phyloP scores from a whole-genome alignment of 345 rosid species.

The thale cress (Arabidopsis thaliana) region TAIR10.1 NC_003076.8:8046501-8047000 shows the following conservation, averaged over 20 bases:
- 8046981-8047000: conserved; percentile 92
- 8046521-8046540: conserved; percentile 40
- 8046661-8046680: conserved; percentile 67
- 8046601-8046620: conserved; percentile 96
- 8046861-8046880: conserved; percentile 83
- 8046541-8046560: conserved; percentile 77
- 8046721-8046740: not conserved
- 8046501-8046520: not conserved
- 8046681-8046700: conserved; percentile 66
- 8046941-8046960: not conserved
- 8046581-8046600: conserved; percentile 89
- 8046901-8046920: not conserved
- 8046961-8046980: conserved; percentile 62
- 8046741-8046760: not conserved
- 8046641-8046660: conserved; percentile 52
- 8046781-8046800: conserved; percentile 67
- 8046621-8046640: conserved; percentile 71
- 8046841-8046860: conserved; percentile 66
- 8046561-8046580: conserved; percentile 81
- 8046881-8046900: conserved; percentile 56
- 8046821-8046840: conserved; percentile 81
- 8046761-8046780: conserved; percentile 46
- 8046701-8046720: not conserved
- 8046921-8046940: conserved; percentile 6
- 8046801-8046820: conserved; percentile 57